phyloP scores from a whole-genome alignment of 1,284 basidiomycete genomes.

The Ganoderma boninense region DNA sequence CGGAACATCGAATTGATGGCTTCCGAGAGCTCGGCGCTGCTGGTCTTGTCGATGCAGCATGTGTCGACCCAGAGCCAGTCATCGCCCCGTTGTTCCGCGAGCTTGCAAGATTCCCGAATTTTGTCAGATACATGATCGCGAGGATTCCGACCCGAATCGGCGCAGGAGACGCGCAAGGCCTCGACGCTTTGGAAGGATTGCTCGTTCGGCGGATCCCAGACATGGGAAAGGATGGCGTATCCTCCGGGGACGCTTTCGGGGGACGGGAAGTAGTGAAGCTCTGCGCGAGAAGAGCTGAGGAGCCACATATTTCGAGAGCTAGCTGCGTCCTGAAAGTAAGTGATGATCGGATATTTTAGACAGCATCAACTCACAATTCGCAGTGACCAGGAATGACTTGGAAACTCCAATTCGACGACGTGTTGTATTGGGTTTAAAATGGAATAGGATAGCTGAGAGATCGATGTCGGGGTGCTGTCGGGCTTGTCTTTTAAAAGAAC shows the following conservation, averaged over 20 bases:
- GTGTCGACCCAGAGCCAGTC: neutral
- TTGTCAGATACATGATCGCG: neutral
- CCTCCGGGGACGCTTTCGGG: neutral
- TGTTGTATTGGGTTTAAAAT: no score
- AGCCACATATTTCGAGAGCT: neutral
- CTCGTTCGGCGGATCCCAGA: neutral
- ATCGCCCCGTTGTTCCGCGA: neutral
- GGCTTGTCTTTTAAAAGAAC: no score
- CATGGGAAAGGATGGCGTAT: constrained; percentile 1
- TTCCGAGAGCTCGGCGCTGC: neutral
- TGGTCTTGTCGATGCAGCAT: constrained; percentile 2
- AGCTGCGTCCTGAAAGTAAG: neutral
- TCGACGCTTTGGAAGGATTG: neutral
- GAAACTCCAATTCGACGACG: no score
- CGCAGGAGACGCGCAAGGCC: neutral
- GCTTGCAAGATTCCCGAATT: neutral
- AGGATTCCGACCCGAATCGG: neutral
- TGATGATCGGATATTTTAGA: neutral
- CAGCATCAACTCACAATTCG: neutral
- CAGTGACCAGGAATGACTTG: no score
- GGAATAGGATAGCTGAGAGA: no score
- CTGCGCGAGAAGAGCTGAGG: neutral
- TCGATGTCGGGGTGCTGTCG: no score
- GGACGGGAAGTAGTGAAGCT: neutral
- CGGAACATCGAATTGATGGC: neutral